phyloP scores from a whole-genome alignment of 805 yeast species.

The Hanseniaspora guilliermondii region DNA sequence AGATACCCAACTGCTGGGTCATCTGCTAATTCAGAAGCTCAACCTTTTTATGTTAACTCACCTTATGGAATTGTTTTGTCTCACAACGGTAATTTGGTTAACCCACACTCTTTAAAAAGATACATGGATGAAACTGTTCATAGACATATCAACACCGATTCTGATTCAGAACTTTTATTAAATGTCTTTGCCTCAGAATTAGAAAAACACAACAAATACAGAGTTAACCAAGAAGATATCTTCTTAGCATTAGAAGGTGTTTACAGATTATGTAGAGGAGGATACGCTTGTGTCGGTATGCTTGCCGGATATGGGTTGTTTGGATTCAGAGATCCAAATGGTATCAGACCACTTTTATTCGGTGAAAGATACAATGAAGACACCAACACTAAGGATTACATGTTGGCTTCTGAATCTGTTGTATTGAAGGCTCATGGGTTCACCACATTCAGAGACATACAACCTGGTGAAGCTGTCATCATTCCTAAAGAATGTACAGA shows the following conservation, averaged over 20 bases:
- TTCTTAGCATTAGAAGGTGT: conserved; percentile 79
- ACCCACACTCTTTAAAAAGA: conserved; percentile 60
- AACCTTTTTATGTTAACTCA: conserved; percentile 93
- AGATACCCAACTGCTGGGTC: conserved; percentile 98
- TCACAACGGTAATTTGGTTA: conserved; percentile 92
- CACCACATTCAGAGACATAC: conserved; percentile 61
- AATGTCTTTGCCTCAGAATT: conserved; percentile 87
- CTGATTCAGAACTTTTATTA: conserved; percentile 81
- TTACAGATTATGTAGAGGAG: conserved; percentile 73
- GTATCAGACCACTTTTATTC: conserved; percentile 78
- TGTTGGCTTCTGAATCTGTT: conserved; percentile 92
- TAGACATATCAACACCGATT: conserved; percentile 93
- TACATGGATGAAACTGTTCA: conserved; percentile 88
- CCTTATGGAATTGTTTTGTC: conserved; percentile 87
- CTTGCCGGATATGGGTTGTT: conserved; percentile 90
- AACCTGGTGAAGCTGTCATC: conserved; percentile 94
- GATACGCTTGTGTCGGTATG: conserved; percentile 92
- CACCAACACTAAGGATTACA: conserved; percentile 61
- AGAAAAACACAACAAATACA: conserved; percentile 79
- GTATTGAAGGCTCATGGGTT: conserved; percentile 88
- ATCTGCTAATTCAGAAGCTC: conserved; percentile 91
- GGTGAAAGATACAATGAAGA: conserved; percentile 67
- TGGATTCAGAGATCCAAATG: conserved; percentile 95
- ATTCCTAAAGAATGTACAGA: conserved; percentile 60
- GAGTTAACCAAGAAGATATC: conserved; percentile 83